A percentile compares a stretch with the other conserved stretches of the same genome.
Evolutionary conservation across 257 asterid genomes (phyloP).

Genomic region (Sherardia arvensis): DNA sequence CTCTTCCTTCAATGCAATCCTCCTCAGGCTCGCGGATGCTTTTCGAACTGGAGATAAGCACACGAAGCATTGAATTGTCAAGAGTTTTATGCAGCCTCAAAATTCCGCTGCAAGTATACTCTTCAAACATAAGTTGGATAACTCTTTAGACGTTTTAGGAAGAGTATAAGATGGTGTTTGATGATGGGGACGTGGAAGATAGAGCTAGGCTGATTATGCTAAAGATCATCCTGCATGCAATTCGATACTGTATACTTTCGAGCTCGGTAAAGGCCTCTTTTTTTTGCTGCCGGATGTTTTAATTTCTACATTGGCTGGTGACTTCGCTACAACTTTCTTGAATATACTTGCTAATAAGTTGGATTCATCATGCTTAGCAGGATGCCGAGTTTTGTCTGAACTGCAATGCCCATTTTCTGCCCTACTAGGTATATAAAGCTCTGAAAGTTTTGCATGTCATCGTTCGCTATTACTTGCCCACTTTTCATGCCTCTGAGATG

Average conservation of each 20-base stretch:
- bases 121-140: slow-evolving; percentile 43
- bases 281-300: slow-evolving; percentile 77
- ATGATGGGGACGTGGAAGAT: slow-evolving; percentile 65
- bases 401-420: slow-evolving; percentile 39
- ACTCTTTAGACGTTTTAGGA: slow-evolving; percentile 54
- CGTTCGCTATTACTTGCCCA: slow-evolving; percentile 26
- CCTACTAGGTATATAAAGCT: slow-evolving; percentile 50
- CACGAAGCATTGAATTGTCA: slow-evolving; percentile 38
- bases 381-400: slow-evolving; percentile 46
- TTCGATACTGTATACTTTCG: slow-evolving; percentile 60
- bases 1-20: slow-evolving; percentile 62
- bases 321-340: slow-evolving; percentile 65
- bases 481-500: slow-evolving; percentile 36
- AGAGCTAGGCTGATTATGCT: slow-evolving; percentile 58
- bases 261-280: slow-evolving; percentile 77
- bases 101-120: slow-evolving; percentile 39
- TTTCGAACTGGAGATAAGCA: slow-evolving; percentile 54
- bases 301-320: slow-evolving; percentile 53
- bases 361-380: slow-evolving; percentile 59
- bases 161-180: slow-evolving; percentile 71
- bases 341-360: slow-evolving; percentile 49
- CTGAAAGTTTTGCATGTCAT: slow-evolving; percentile 55
- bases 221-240: slow-evolving; percentile 48
- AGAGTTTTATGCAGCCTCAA: slow-evolving; percentile 36
- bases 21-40: slow-evolving; percentile 64